These are phyloP conservation scores for Pyrenophora seminiperda DNA, from an alignment of 2,329 filamentous ascomycete genomes.

Conservation along the genomic window DNA sequence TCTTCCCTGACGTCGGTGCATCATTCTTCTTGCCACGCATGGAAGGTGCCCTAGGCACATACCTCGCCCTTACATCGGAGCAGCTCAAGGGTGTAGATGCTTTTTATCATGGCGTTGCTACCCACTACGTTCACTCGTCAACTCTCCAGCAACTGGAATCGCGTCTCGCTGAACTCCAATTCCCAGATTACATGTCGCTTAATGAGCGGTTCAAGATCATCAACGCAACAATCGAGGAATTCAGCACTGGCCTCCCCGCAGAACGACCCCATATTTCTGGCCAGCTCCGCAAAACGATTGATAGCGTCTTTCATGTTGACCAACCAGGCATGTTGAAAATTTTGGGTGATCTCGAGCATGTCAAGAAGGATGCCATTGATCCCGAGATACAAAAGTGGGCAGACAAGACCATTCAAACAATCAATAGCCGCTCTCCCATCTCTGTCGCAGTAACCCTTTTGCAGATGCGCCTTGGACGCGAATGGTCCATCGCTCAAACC, in stretches of 20 bases:
- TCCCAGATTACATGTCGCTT: constrained; percentile 74
- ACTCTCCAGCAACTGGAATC: constrained; percentile 79
- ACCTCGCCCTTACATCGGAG: constrained; percentile 90
- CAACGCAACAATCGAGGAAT: constrained; percentile 90
- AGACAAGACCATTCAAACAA: constrained; percentile 72
- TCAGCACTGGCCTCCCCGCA: constrained; percentile 80
- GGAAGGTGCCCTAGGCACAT: constrained; percentile 84
- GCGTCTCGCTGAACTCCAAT: constrained; percentile 85
- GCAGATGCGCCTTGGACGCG: constrained; percentile 76
- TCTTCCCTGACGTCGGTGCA: constrained; percentile 97
- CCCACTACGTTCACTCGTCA: constrained; percentile 94
- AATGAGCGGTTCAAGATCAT: constrained; percentile 71
- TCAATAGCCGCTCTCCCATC: constrained; percentile 81
- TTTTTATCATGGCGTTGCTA: constrained; percentile 90
- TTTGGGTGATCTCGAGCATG: constrained; percentile 65
- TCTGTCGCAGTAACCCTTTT: constrained; percentile 81
- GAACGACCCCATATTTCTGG: constrained; percentile 61
- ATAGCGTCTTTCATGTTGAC: constrained; percentile 62
- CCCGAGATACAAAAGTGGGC: constrained; percentile 72
- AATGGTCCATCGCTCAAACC: constrained; percentile 82
- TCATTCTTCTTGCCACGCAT: constrained; percentile 94
- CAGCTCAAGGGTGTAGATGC: constrained; percentile 80
- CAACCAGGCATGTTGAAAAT: constrained; percentile 72
- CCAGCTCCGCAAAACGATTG: constrained; percentile 76
- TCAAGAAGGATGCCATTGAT: constrained; percentile 44